A percentile compares a stretch with the other conserved stretches of the same genome.
phyloP scores from a whole-genome alignment of 2,329 filamentous ascomycete genomes.

The Didymella sp. region DNA sequence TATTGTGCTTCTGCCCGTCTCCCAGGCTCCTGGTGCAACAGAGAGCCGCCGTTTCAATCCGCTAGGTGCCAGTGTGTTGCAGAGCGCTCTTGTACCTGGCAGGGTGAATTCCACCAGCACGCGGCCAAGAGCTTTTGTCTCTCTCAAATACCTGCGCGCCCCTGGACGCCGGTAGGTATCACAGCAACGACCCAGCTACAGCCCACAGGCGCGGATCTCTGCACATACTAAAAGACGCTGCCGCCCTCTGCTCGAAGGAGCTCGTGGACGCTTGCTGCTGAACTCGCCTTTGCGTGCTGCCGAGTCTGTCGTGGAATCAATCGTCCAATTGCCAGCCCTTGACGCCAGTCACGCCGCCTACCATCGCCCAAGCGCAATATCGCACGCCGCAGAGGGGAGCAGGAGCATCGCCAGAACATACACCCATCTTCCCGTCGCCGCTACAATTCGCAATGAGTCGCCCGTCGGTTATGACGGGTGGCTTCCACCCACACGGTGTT shows the following conservation, averaged over 20 bases:
- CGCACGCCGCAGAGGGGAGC: constrained; percentile 20
- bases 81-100: constrained; percentile 51
- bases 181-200: constrained; percentile 49
- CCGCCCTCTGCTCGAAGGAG: constrained; percentile 42
- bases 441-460: constrained; percentile 37
- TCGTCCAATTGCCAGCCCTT: constrained; percentile 37
- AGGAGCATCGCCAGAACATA: constrained; percentile 18
- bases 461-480: constrained; percentile 38
- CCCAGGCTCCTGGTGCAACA: constrained; percentile 48
- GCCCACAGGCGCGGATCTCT: constrained; percentile 43
- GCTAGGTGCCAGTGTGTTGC: constrained; percentile 47
- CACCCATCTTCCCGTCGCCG: constrained; percentile 8
- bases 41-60: constrained; percentile 47
- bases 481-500: constrained; percentile 31
- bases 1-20: constrained; percentile 37
- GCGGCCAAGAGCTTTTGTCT: constrained; percentile 45
- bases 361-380: constrained; percentile 21
- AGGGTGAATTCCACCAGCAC: constrained; percentile 41
- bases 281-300: constrained; percentile 25
- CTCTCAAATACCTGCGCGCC: constrained; percentile 50
- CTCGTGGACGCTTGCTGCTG: constrained; percentile 42
- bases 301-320: constrained; percentile 47
- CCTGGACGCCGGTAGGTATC: constrained; percentile 46
- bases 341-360: constrained; percentile 35
- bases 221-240: constrained; percentile 49